Base-by-base conservation (phyloP, 2,329 filamentous ascomycete species). In the Chrysosporium queenslandicum region DNA sequence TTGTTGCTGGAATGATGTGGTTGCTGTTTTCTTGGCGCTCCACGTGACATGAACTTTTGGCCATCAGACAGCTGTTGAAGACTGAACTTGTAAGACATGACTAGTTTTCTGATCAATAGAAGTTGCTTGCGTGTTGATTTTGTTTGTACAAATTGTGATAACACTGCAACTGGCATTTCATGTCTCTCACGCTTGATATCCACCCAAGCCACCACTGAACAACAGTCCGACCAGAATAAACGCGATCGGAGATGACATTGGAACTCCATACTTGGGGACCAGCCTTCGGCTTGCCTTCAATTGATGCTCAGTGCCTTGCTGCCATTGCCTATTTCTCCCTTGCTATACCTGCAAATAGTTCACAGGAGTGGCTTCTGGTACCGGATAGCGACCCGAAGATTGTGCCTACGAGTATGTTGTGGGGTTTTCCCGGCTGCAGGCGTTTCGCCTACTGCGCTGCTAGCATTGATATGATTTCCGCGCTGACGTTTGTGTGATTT, bases 191-290 rank as follows among this genome's bases (percentile, higher is more conserved):
- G n/a, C n/a, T n/a, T n/a, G n/a, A n/a, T n/a, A n/a, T n/a, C n/a
- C n/a, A n/a, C n/a, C n/a, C n/a, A n/a, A n/a, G n/a, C n/a, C n/a
- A n/a, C n/a, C n/a, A n/a, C n/a, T n/a, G n/a, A n/a, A n/a, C 27
- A 29, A 9, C 27, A 29, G 27, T 29, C 5, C 27, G 27, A 29
- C 5, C 32, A 36, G 32, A 48, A 48, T 6, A 11, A 5, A 7
- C 7, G 12, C 1, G 16, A 6, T 2, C 25, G 4, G 18, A 45
- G 52, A 79, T 78, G 74, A 74, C 80, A 57, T 71, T 88, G 46
- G 80, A 91, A 71, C 79, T 98, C 55, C 86, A 95, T 70, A 79
- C 95, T 63, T 94, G 90, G 85, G 90, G 90, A 46, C 83, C 88
- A 51, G 90, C 87, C 37, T 94, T 95, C 67, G 83, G 82, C 37